Base-by-base conservation (phyloP, 768 basidiomycete genomes). In the Lactarius psammicola region DNA sequence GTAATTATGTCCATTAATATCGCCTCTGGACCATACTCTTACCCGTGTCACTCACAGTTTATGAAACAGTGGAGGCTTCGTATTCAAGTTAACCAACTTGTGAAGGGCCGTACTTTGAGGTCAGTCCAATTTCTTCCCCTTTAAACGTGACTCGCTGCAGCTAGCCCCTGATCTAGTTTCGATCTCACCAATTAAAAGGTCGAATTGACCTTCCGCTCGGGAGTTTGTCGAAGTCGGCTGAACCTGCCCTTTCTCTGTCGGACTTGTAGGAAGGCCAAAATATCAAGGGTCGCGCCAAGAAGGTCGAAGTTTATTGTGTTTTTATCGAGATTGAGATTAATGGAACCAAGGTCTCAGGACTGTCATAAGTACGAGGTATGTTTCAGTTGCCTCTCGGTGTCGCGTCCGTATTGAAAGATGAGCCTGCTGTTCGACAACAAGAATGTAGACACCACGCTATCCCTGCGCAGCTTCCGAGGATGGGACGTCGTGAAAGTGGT, bases 341-440 rank as follows among this genome's bases (percentile, higher is more conserved):
- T 20, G 89, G 84, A 20, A 88, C 92, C 0, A 90, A 88, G 72
- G 79, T 98, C 57, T 87, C 83, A 66, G 96, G 96, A 6, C 81
- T 99, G 96, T 75, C 96, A 98, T 75, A 95, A 94, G 76, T 92
- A 93, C 11, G 84, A 98, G 83, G 94, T 89, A 71, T 60, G 81
- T 74, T 20, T 18, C 6, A n/a, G 26, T 49, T 8, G 15, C 23
- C 18, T 34, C 33, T n/a, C 17, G 15, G 3, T 7, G 10, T 40
- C 33, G 10, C 23, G 23, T 40, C 28, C 26, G 46, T 58, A 28
- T 58, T 62, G 38, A 57, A 57, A 38, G 6, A 20, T 34, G 9
- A 33, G 63, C 23, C 68, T 96, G 94, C 81, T 98, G 53, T 91
- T 95, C 11, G 96, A 98, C 72, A 93, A 92, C 74, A 81, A 86